Evolutionary conservation across 2,329 filamentous ascomycete species (phyloP).

Genomic region (Gnomoniopsis smithogilvyi): DNA sequence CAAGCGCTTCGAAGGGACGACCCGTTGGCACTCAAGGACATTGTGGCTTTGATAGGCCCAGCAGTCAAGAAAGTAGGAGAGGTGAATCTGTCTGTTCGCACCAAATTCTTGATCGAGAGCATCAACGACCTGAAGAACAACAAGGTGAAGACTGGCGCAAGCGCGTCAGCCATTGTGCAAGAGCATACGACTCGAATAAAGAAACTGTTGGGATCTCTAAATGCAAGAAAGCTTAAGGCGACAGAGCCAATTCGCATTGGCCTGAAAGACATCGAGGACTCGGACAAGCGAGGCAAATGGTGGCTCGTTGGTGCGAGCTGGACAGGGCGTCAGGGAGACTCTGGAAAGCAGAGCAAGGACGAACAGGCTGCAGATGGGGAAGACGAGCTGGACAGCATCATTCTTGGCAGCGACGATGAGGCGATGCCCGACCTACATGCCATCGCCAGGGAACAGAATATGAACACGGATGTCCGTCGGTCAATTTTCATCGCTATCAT

Average conservation of each 20-base stretch:
- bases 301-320: conserved; percentile 98
- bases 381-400: conserved; percentile 30
- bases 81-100: conserved; percentile 74
- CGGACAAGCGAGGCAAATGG: conserved; percentile 91
- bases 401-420: conserved; percentile 39
- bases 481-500: conserved; percentile 94
- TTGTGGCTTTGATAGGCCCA: conserved; percentile 75
- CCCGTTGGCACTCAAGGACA: conserved; percentile 81
- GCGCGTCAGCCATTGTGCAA: conserved; percentile 67
- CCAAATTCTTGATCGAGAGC: conserved; percentile 96
- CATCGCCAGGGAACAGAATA: conserved; percentile 76
- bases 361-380: conserved; percentile 27
- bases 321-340: conserved; percentile 39
- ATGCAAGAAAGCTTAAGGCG: conserved; percentile 62
- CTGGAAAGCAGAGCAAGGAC: conserved; percentile 18
- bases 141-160: conserved; percentile 72
- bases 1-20: conserved; percentile 85
- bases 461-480: conserved; percentile 81
- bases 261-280: conserved; percentile 76
- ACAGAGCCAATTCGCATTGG: conserved; percentile 80
- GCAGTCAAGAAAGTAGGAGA: conserved; percentile 66
- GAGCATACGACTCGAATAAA: conserved; percentile 88
- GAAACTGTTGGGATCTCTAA: conserved; percentile 79
- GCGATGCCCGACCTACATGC: conserved; percentile 66
- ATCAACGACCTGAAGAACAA: conserved; percentile 96